Evolutionary conservation across 23 red algal genomes (phyloP), one percentile per base, ranked within the genome.

Genomic region (Gracilaria caudata): DNA sequence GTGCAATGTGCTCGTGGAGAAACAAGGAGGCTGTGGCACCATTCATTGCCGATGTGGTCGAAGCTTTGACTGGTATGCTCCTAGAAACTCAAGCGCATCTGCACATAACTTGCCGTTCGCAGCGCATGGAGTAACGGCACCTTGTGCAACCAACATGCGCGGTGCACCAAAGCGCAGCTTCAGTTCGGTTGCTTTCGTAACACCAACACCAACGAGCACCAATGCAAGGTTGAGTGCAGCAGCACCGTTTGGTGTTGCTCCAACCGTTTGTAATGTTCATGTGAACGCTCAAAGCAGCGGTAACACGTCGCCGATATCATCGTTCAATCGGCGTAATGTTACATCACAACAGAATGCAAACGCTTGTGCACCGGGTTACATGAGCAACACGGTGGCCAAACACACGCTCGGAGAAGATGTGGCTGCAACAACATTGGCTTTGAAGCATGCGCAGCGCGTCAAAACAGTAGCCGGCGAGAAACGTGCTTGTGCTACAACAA

Each of bases 1-100:
- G 4, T 61, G 57, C 26, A 61, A 61, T 61, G 57, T 29, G 4
- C 57, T 61, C 19, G 57, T 61, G 57, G 57, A n/a, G 4, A 61
- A 61, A 61, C 4, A 61, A 9, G 57, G 57, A 26, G 57, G 57
- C 57, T 61, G 57, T 61, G 20, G n/a, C 26, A 10, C 26, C 5
- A 61, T 61, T 26, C 26, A 61, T 61, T 61, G 57, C 19, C 57
- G 57, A 61, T 61, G 57, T 61, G 57, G 57, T 61, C 57, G 26
- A 5, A 26, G 7, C 26, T 61, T 61, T 61, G 26, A 61, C 57
- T 61, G 57, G 57, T 20, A 29, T 61, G 20, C 57, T 20, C n/a
- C n/a, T n/a, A 61, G 4, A 29, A 20, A 20, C 7, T 61, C 57
- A 61, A 61, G 19, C 4, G 7, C 19, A 61, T 61, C 57, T 61